Percentiles rank a stretch among this genome's conserved stretches.
phyloP scores from a whole-genome alignment of 495 filamentous ascomycete genomes.

The Melanomma pulvis-pyrius region DNA sequence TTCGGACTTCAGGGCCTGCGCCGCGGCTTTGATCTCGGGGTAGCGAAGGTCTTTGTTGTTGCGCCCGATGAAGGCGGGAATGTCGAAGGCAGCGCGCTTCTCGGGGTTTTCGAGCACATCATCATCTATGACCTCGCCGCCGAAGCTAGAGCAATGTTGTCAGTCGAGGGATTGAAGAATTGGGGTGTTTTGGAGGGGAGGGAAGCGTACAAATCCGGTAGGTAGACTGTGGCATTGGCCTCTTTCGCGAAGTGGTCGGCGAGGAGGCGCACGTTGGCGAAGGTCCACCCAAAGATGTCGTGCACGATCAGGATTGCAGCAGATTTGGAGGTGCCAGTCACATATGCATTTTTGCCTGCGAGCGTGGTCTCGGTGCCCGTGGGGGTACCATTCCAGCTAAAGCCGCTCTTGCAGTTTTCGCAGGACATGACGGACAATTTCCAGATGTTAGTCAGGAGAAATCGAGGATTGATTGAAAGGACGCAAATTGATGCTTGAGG shows the following conservation, averaged over 20 bases:
- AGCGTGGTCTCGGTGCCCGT: conserved; percentile 33
- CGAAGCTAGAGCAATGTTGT: conserved; percentile 22
- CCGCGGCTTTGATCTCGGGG: conserved; percentile 57
- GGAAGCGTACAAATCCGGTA: conserved; percentile 53
- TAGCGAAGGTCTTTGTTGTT: conserved; percentile 54
- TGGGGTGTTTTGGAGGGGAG: background rate
- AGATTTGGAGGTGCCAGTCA: conserved; percentile 42
- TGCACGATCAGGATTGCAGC: conserved; percentile 52
- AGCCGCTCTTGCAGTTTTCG: conserved; percentile 38
- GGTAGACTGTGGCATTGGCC: conserved; percentile 53
- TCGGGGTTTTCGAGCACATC: conserved; percentile 45
- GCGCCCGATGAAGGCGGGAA: conserved; percentile 44
- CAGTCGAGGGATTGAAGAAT: background rate
- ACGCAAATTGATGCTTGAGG: background rate
- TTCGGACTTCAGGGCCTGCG: conserved; percentile 48
- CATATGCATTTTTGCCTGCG: conserved; percentile 38
- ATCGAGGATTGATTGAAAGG: background rate
- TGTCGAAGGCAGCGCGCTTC: conserved; percentile 48
- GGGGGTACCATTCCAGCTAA: conserved; percentile 41
- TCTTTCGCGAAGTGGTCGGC: conserved; percentile 57
- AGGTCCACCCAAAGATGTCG: conserved; percentile 57
- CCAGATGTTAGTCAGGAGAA: background rate
- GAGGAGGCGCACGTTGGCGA: conserved; percentile 48
- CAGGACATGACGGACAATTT: conserved; percentile 4
- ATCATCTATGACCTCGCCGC: conserved; percentile 32